Base-by-base conservation (phyloP, 768 basidiomycete species). In the Termitomyces sp. region DNA sequence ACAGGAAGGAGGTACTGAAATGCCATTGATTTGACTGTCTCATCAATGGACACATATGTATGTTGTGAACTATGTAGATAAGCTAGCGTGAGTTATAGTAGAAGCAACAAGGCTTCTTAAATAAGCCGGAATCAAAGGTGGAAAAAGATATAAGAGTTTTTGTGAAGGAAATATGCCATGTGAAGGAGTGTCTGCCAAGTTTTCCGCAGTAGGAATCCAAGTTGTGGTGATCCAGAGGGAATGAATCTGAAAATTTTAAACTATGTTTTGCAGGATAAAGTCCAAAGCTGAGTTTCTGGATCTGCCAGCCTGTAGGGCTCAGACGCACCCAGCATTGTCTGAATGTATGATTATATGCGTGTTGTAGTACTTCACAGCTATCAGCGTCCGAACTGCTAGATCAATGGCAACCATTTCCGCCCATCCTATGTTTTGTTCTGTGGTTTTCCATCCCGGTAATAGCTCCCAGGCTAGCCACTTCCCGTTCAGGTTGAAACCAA, bases 331-430 rank as follows among this genome's bases (percentile, higher is more conserved):
- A 39, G 64, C 40, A 46, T 76, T 74, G 55, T 77, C 69, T 0
- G 72, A 75, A 25, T 56, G 60, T 1, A 77, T 57, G 0, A 57
- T 13, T 2, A 75, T 45, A n/a, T 75, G 70, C 7, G 58, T 57
- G 20, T 70, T 50, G 0, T n/a, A 27, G 13, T 62, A 57, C 3
- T 64, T 62, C 0, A 54, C 42, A 0, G 64, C 53, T 6, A 72
- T 53, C 3, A 72, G 50, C 0, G 69, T 60, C 3, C 62, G 58
- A 0, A 73, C 23, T 1, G 71, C 74, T 0, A 77, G 53, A 53
- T 76, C 75, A 3, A 74, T 62, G 0, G 72, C 76, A 2, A 75
- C 64, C 63, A 76, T 72, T 53, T 78, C 75, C 0, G 70, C 76
- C 76, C 76, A 78, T 0, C 72, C 73, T 7, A 75, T 73, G 16